Evolutionary conservation across 257 asterid genomes (phyloP), one percentile per base, ranked within the genome.

Genomic region (Nicotiana otophora): DNA sequence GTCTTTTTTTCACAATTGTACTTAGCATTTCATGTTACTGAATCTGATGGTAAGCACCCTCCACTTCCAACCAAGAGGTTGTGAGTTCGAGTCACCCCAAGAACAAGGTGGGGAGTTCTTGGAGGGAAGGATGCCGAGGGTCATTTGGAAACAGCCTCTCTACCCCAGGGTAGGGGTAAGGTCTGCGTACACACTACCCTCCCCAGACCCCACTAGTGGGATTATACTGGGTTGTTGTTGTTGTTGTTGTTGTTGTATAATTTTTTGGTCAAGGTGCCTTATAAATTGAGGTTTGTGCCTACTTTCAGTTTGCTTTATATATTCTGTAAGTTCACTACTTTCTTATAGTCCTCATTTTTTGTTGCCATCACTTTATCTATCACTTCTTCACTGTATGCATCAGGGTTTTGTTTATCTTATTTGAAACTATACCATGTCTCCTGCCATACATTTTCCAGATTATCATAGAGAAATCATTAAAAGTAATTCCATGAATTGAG

Each of bases 221-320:
- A n/a, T n/a, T n/a, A n/a, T n/a, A n/a, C n/a, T n/a, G n/a, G n/a
- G n/a, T n/a, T n/a, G n/a, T n/a, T n/a, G n/a, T n/a, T n/a, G n/a
- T n/a, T n/a, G n/a, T n/a, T n/a, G n/a, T n/a, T n/a, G n/a, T n/a
- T n/a, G n/a, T n/a, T n/a, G n/a, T n/a, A n/a, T n/a, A n/a, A n/a
- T n/a, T n/a, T 70, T 70, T 33, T 34, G 78, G 78, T 42, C 60
- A 42, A 70, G 7, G 20, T 70, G 34, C 78, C 78, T 70, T 70
- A 33, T 20, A 20, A 36, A 10, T 70, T 70, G 33, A 39, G 42
- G 33, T 39, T 53, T 70, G 36, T 70, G 14, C 33, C 31, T 70
- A 2, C 53, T 20, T 42, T 15, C n/a, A 42, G 34, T 20, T 70
- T n/a, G 60, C 34, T 20, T 70, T 39, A 39, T n/a, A 39, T 39